Evolutionary conservation across 768 basidiomycete genomes (phyloP).

Genomic region (Pleurotus cornucopiae): DNA sequence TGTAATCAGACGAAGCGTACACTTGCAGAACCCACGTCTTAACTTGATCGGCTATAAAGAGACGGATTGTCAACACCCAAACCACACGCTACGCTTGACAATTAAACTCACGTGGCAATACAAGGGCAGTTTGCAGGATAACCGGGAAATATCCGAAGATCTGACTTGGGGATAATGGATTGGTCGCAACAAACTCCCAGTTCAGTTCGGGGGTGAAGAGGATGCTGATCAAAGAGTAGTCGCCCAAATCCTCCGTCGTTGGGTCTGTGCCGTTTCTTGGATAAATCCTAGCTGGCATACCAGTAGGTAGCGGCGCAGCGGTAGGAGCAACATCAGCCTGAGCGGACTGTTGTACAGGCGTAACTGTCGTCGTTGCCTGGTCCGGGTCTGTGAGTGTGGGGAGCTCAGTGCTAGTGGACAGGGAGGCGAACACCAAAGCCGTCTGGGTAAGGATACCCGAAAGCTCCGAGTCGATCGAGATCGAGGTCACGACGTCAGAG

Average conservation of each 20-base stretch:
- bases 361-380: slow-evolving; percentile 29
- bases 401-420: slow-evolving; percentile 21
- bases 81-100: slow-evolving; percentile 8
- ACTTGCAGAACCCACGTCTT: slow-evolving; percentile 60
- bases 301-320: slow-evolving; percentile 44
- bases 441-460: slow-evolving; percentile 41
- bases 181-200: slow-evolving; percentile 67
- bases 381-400: slow-evolving; percentile 40
- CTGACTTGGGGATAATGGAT: slow-evolving; percentile 60
- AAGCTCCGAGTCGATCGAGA: slow-evolving; percentile 33
- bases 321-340: slow-evolving; percentile 20
- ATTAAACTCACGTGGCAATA: slow-evolving; percentile 22
- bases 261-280: slow-evolving; percentile 30
- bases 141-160: slow-evolving; percentile 70
- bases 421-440: slow-evolving; percentile 34
- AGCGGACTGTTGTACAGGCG: slow-evolving; percentile 15
- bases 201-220: slow-evolving; percentile 55
- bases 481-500: slow-evolving; percentile 11
- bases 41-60: slow-evolving; percentile 25
- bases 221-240: slow-evolving; percentile 54
- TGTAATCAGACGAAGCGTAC: slow-evolving; percentile 58
- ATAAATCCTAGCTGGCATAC: slow-evolving; percentile 59
- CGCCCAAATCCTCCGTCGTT: slow-evolving; percentile 24
- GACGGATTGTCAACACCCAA: background rate
- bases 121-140: slow-evolving; percentile 29